Evolutionary conservation across 176 grass and related monocot species (phyloP), one percentile per base, ranked within the genome.

Genomic region (Thalia dealbata): DNA sequence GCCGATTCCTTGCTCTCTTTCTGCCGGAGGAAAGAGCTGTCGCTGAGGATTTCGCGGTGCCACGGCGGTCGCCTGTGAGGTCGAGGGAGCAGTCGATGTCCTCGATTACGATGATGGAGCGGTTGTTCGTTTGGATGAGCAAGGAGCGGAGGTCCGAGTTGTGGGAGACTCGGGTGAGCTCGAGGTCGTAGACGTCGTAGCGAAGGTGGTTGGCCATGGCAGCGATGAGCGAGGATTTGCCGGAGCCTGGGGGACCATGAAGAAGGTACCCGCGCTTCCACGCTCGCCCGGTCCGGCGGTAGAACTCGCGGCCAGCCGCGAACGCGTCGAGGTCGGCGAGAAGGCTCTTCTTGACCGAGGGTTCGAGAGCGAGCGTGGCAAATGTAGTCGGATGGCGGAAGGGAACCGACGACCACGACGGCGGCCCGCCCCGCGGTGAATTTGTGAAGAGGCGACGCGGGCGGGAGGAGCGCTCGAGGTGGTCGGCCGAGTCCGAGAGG

Each of bases 61-160:
- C 18, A 60, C 78, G 69, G 27, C 92, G 92, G 75, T 92, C 87
- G 23, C 85, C 87, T 21, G 85, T 91, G 74, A 97, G 82, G 78
- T 97, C 85, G 75, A 97, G 95, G 12, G 95, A 97, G 78, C 95
- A 97, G 74, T 97, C 89, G 22, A 99, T 99, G 77, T 99, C 95
- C 83, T 99, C 90, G 69, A 99, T 93, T 62, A 99, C 90, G 3
- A 99, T 91, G 73, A 99, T 65, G 54, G 90, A 99, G 22, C 90
- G 87, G 81, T 93, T 99, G 27, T 78, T 93, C 21, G 90, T 99
- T 76, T 99, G 87, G 64, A 91, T 83, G 55, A 99, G 87, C 61
- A 99, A 85, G 65, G 78, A 76, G 29, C 95, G 85, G 60, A 99
- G 87, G 72, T 91, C 95, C 23, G 85, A 84, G 74, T 99, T 99